Conservation (phyloP, 1,139 yeast species). For the Debaryomyces singareniensis region DNA sequence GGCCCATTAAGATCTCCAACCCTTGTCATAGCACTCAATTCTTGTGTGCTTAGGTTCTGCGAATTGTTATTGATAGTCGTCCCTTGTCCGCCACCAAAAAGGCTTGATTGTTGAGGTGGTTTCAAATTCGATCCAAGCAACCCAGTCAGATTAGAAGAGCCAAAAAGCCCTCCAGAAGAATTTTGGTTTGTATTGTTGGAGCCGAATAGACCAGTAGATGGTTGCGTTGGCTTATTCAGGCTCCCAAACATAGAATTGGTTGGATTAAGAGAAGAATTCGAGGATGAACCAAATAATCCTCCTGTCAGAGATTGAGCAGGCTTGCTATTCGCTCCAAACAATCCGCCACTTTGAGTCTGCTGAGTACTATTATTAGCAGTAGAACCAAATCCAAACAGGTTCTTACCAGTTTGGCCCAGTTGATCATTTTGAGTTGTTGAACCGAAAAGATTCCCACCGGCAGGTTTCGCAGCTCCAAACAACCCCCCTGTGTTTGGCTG, state of each 20-base stretch:
- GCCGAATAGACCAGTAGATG: constrained; percentile 34
- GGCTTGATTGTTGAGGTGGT: constrained; percentile 8
- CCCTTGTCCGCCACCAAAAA: constrained; percentile 13
- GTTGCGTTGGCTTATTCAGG: constrained; percentile 3
- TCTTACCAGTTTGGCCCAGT: constrained; percentile 2
- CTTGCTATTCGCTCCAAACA: constrained; percentile 13
- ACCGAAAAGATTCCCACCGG: background rate
- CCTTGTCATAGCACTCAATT: constrained; percentile 77
- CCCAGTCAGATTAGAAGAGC: constrained; percentile 27
- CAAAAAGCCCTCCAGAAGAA: constrained; percentile 9
- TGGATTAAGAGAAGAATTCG: constrained; percentile 8
- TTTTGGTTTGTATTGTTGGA: constrained; percentile 11
- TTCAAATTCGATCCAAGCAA: constrained; percentile 28
- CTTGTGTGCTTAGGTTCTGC: constrained; percentile 14
- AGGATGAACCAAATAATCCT: constrained; percentile 26
- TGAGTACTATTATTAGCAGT: background rate
- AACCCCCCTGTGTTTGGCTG: constrained; percentile 20
- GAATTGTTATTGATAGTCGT: constrained; percentile 11
- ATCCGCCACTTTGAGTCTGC: constrained; percentile 9
- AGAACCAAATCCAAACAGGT: constrained; percentile 1
- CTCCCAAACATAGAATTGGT: constrained; percentile 18
- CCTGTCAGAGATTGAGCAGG: constrained; percentile 19
- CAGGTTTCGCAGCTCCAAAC: constrained; percentile 25
- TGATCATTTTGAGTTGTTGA: constrained; percentile 9
- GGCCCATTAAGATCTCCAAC: constrained; percentile 79